Conservation (phyloP, 441 rosid species). For the Arabidopsis hybrid region DNA sequence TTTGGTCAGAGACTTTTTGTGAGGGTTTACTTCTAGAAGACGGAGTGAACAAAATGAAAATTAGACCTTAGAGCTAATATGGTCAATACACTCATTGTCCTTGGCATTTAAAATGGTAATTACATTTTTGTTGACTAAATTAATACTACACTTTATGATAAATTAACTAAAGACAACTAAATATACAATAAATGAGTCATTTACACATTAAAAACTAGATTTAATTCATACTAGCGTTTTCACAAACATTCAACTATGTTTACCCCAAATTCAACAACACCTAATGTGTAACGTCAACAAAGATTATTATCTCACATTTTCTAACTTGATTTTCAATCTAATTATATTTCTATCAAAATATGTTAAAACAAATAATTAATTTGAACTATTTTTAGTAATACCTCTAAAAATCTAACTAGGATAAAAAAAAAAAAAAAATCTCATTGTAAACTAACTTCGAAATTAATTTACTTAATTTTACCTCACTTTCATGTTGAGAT, state of each 20-base stretch:
- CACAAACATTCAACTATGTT: conserved; percentile 46
- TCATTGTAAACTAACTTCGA: not conserved
- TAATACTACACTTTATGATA: conserved; percentile 2
- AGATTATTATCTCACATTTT: conserved; percentile 29
- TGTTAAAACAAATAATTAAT: not conserved
- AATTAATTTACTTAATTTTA: not conserved
- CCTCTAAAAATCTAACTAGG: too few species aligned
- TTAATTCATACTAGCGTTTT: conserved; percentile 38
- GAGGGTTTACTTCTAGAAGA: too few species aligned
- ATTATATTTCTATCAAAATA: conserved; percentile 2
- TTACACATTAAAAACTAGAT: conserved; percentile 27
- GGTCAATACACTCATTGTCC: conserved; percentile 27
- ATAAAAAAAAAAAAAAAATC: too few species aligned
- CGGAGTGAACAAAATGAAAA: too few species aligned
- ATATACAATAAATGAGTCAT: conserved; percentile 23
- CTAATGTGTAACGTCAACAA: conserved; percentile 36
- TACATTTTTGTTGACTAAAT: conserved; percentile 41
- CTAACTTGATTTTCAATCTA: conserved; percentile 14
- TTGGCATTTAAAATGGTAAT: conserved; percentile 20
- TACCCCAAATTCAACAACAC: conserved; percentile 45
- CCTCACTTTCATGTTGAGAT: conserved; percentile 7
- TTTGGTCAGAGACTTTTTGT: too few species aligned
- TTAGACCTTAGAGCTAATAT: conserved; percentile 10
- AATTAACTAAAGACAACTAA: conserved; percentile 22
- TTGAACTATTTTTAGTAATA: conserved; percentile 1